Evolutionary conservation across 108 stramenopile species (phyloP).

Genomic region (Nannochloropsis oceanica): DNA sequence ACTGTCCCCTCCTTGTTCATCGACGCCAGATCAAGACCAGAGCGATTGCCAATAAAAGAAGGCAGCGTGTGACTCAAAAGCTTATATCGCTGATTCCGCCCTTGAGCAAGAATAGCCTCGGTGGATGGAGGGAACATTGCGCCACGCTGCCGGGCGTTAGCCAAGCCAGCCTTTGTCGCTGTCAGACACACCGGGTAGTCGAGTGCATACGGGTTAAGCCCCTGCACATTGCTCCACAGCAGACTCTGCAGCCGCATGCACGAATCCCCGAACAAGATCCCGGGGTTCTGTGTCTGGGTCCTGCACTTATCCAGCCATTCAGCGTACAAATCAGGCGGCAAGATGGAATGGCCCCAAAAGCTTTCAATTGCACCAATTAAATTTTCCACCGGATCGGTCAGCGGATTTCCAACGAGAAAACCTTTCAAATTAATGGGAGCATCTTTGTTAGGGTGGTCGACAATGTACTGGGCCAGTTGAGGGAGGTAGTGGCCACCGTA

Average conservation of each 20-base stretch:
- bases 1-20: neutral
- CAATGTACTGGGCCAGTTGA: conserved; percentile 11
- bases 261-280: neutral
- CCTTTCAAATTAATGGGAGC: conserved; percentile 18
- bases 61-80: neutral
- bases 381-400: conserved; percentile 31
- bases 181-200: conserved; percentile 53
- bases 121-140: neutral
- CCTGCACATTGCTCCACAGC: neutral
- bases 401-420: conserved; percentile 39
- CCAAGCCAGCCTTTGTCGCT: neutral
- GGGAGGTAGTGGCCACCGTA: conserved; percentile 34
- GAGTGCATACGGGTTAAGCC: conserved; percentile 54
- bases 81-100: neutral
- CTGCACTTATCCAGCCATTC: neutral
- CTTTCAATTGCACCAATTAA: neutral
- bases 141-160: neutral
- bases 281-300: neutral
- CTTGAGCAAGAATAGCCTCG: neutral
- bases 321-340: conserved; percentile 43
- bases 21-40: neutral
- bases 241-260: neutral
- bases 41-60: neutral
- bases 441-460: conserved; percentile 1
- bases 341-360: conserved; percentile 43